Percentiles rank a stretch among this genome's conserved stretches.
These are phyloP conservation scores for Geosmithia putterillii DNA, from an alignment of 2,329 filamentous ascomycete genomes.

Conservation along the genomic window DNA sequence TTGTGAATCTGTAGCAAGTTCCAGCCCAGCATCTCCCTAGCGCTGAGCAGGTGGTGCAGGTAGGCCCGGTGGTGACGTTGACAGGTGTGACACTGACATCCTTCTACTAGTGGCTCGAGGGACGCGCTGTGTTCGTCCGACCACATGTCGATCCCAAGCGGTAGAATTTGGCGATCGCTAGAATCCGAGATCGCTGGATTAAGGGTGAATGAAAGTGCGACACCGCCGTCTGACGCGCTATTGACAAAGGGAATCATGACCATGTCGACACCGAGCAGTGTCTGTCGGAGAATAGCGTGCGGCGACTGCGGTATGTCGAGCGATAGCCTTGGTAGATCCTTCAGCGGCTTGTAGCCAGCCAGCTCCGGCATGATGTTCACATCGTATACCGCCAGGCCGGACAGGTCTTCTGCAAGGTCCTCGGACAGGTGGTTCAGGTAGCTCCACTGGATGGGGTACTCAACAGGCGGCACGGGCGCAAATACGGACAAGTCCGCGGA, in stretches of 20 bases:
- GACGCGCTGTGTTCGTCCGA: constrained; percentile 46
- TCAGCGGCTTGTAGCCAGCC: constrained; percentile 37
- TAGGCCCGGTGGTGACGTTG: constrained; percentile 75
- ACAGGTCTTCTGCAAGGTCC: constrained; percentile 45
- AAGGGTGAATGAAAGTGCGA: constrained; percentile 73
- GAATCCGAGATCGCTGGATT: constrained; percentile 23
- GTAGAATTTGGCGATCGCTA: constrained; percentile 9
- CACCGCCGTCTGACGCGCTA: constrained; percentile 66
- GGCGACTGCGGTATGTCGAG: constrained; percentile 60
- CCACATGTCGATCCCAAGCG: constrained; percentile 75
- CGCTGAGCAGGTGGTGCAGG: constrained; percentile 72
- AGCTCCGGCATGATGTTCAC: constrained; percentile 56
- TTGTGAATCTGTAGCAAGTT: constrained; percentile 88
- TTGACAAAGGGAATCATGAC: constrained; percentile 68
- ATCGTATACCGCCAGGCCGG: constrained; percentile 70
- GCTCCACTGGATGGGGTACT: constrained; percentile 61
- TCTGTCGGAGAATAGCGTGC: constrained; percentile 63
- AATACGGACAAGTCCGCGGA: constrained; percentile 33
- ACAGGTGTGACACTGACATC: constrained; percentile 76
- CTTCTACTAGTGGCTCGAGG: constrained; percentile 45
- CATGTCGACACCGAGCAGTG: constrained; percentile 68
- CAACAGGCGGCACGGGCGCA: constrained; percentile 61
- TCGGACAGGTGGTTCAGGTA: constrained; percentile 64
- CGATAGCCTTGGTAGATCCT: constrained; percentile 58
- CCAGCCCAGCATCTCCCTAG: constrained; percentile 97